These are phyloP conservation scores for Allomyces arbusculus DNA, from an alignment of 192 early-diverging fungal species.

Conservation along the genomic window DNA sequence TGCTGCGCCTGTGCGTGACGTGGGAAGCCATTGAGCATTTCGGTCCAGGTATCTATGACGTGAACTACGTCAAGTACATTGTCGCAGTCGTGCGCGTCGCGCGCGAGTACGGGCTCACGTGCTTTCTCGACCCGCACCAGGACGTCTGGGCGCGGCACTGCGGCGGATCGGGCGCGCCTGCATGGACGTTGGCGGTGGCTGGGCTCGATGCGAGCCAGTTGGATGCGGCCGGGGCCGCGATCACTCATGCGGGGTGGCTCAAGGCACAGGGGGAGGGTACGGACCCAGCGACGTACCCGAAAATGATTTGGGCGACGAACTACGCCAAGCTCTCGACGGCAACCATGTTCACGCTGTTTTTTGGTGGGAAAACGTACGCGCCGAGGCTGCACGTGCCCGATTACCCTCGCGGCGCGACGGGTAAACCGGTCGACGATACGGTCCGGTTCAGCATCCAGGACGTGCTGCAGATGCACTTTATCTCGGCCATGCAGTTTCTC, in stretches of 20 bases:
- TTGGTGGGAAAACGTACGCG: conserved; percentile 20
- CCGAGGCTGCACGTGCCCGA: conserved; percentile 21
- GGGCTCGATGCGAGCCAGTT: conserved; percentile 25
- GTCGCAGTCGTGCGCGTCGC: conserved; percentile 24
- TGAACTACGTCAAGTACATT: conserved; percentile 29
- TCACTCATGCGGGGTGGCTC: conserved; percentile 22
- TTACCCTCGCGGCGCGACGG: neutral
- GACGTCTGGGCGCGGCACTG: conserved; percentile 37
- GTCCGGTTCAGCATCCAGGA: conserved; percentile 24
- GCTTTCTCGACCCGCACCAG: conserved; percentile 37
- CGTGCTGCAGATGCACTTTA: conserved; percentile 31
- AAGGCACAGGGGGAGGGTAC: conserved; percentile 2
- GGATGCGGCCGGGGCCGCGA: conserved; percentile 20
- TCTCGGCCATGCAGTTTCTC: conserved; percentile 19
- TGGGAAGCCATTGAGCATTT: conserved; percentile 57
- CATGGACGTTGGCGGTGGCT: conserved; percentile 27
- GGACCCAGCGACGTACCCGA: conserved; percentile 23
- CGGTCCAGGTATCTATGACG: conserved; percentile 35
- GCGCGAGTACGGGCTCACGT: conserved; percentile 19
- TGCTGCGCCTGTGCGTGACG: conserved; percentile 44
- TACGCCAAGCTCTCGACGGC: conserved; percentile 29
- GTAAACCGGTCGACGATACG: neutral
- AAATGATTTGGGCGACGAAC: conserved; percentile 40
- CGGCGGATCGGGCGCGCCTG: conserved; percentile 34
- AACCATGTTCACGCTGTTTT: conserved; percentile 36